Conservation (phyloP, 1,284 basidiomycete genomes). For the Amylostereum chailletii region DNA sequence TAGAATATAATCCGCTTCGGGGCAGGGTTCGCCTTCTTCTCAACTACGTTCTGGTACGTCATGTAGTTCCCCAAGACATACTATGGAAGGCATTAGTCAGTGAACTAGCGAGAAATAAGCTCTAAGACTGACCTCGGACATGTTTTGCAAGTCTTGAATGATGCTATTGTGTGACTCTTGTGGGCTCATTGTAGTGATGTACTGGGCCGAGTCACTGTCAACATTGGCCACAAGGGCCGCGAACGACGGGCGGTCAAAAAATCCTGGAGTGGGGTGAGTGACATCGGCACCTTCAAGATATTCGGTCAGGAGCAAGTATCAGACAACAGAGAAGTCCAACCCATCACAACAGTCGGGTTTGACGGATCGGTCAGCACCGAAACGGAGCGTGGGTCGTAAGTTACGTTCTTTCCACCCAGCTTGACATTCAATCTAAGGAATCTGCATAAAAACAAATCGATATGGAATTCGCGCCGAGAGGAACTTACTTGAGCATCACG, state of each 20-base stretch:
- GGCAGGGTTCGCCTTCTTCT: conserved; percentile 37
- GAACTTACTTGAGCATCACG: not conserved
- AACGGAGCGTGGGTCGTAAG: conserved; percentile 19
- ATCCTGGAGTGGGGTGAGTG: conserved; percentile 69
- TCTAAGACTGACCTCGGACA: conserved; percentile 37
- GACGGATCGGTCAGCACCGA: conserved; percentile 51
- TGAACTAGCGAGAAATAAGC: not conserved
- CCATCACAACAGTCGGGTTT: conserved; percentile 68
- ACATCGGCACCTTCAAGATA: conserved; percentile 54
- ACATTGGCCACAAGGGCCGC: conserved; percentile 67
- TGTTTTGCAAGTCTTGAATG: conserved; percentile 57
- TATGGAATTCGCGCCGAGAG: too few relatives aligned
- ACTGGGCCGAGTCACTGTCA: conserved; percentile 52
- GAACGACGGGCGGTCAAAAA: conserved; percentile 63
- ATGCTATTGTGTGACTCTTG: conserved; percentile 64
- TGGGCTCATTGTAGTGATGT: conserved; percentile 44
- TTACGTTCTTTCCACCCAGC: not conserved
- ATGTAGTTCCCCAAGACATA: conserved; percentile 46
- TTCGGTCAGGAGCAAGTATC: not conserved
- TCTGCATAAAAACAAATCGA: not conserved
- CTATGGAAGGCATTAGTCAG: conserved; percentile 20
- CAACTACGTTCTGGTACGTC: conserved; percentile 38
- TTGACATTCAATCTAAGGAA: not conserved
- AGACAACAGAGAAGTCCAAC: conserved; percentile 24
- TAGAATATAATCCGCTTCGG: conserved; percentile 69